Base-by-base conservation (phyloP, 1,139 yeast genomes). In the Suhomyces yuchorum region DNA sequence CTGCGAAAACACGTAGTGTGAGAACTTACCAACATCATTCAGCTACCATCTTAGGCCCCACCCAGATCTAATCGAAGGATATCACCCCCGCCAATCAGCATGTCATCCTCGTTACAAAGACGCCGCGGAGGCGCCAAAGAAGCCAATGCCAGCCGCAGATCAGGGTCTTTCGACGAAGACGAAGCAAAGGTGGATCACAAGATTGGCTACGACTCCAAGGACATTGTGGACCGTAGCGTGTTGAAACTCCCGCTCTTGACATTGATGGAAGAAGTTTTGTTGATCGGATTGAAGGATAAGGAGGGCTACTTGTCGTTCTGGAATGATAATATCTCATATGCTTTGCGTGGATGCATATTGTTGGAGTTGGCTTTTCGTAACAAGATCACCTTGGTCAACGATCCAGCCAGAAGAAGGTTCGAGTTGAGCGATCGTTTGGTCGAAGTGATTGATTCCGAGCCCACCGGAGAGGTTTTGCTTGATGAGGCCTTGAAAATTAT, bases 261-360 rank as follows among this genome's bases (percentile, higher is more conserved):
- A 1, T 71, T 93, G 57, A 91, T 93, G 97, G 99, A 93, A 68
- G 99, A 93, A 67, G 97, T 93, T 8, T 72, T 93, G 52, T 77
- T 93, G 54, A 81, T 93, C 72, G 99, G 99, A 2, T 77, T 93
- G 56, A 92, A 93, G 64, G 99, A 93, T 67, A 87, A 87, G 60
- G 98, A 93, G 68, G 99, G 99, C 6, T 91, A 92, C 66, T 76
- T 93, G 50, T 90, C 97, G 19, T 93, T 93, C 68, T 93, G 99
- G 99, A 95, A 93, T 66, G 99, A 93, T 68, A 92, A 90, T 66
- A 92, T 93, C 50, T 90, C 97, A 24, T 95, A 93, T 69, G 97
- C 97, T 1, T 78, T 93, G 52, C 84, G 99, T 59, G 99, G 99
- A 11, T 88, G 97, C 65, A 93, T 93, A 54, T 65, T 93, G 50